These are phyloP conservation scores for Candida pseudofarinosa DNA, from an alignment of 805 yeast species.

Conservation along the genomic window DNA sequence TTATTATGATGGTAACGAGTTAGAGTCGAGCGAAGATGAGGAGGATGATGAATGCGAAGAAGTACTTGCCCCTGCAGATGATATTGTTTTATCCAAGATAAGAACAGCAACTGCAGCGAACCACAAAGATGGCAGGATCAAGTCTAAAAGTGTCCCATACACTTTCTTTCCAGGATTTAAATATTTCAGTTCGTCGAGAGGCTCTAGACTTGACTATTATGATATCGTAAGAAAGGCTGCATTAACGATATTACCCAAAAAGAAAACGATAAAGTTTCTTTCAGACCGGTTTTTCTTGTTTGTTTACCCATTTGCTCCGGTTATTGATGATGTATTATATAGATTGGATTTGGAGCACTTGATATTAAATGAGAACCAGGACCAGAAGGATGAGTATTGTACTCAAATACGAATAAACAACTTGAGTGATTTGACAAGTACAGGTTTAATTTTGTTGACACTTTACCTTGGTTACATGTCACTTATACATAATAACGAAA, in stretches of 20 bases:
- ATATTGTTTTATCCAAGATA: constrained; percentile 25
- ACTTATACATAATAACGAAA: constrained; percentile 31
- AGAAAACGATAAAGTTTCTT: constrained; percentile 19
- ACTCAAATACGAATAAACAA: constrained; percentile 19
- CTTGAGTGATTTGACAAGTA: constrained; percentile 27
- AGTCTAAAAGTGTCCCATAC: constrained; percentile 3
- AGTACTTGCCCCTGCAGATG: constrained; percentile 19
- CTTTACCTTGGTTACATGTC: constrained; percentile 36
- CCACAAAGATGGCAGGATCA: constrained; percentile 2
- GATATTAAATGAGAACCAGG: constrained; percentile 16
- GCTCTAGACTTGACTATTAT: constrained; percentile 22
- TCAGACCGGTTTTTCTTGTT: constrained; percentile 32
- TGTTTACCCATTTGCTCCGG: constrained; percentile 37
- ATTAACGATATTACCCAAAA: constrained; percentile 27
- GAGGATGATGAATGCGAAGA: constrained; percentile 6
- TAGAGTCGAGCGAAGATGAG: constrained; percentile 2
- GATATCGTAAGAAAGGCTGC: constrained; percentile 24
- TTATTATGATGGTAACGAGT: not conserved
- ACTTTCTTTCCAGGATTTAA: constrained; percentile 19
- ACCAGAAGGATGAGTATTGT: constrained; percentile 13
- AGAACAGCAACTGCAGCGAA: constrained; percentile 9
- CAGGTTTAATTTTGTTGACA: constrained; percentile 28
- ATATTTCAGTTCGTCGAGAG: constrained; percentile 16
- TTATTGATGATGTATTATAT: constrained; percentile 28
- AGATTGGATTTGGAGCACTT: constrained; percentile 17